A percentile compares a stretch with the other conserved stretches of the same genome.
Conservation (phyloP, 208 protist genomes). For the Wallacemonas rigidus region DNA sequence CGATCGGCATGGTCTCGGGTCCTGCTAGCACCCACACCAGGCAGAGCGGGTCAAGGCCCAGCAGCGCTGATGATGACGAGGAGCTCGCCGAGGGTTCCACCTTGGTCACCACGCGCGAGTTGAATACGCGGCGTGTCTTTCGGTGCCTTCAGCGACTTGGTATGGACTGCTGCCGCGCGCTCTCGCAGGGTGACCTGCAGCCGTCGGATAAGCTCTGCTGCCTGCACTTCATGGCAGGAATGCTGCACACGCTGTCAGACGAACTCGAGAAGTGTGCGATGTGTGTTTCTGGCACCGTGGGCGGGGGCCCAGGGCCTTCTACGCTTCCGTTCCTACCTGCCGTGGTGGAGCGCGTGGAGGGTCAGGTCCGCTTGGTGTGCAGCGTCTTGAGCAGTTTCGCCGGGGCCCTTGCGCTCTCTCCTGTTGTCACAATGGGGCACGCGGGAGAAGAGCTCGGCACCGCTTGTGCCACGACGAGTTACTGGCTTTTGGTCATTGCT, state of each 20-base stretch:
- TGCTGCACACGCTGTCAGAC: slow-evolving; percentile 26
- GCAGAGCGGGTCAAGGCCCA: background rate
- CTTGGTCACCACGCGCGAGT: slow-evolving; percentile 31
- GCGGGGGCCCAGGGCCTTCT: background rate
- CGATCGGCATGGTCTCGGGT: background rate
- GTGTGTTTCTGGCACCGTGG: slow-evolving; percentile 10
- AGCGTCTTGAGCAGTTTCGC: slow-evolving; percentile 26
- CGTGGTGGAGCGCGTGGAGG: slow-evolving; percentile 12
- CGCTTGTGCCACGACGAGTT: slow-evolving; percentile 11
- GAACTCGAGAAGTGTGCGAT: slow-evolving; percentile 27
- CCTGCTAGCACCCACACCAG: background rate
- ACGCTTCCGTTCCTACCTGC: slow-evolving; percentile 2
- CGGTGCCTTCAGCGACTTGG: slow-evolving; percentile 43
- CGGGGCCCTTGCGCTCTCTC: background rate
- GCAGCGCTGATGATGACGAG: slow-evolving; percentile 13
- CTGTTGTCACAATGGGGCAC: background rate
- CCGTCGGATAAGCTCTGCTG: slow-evolving; percentile 29
- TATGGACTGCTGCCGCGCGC: slow-evolving; percentile 36
- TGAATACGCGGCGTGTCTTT: slow-evolving; percentile 33
- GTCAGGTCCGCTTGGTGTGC: slow-evolving; percentile 33
- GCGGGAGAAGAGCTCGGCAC: slow-evolving; percentile 21
- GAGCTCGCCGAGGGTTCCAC: slow-evolving; percentile 22
- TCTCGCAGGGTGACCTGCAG: slow-evolving; percentile 22
- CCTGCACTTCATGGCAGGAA: slow-evolving; percentile 26
- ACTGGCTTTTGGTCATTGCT: slow-evolving; percentile 19